Evolutionary conservation across 164 flowering plant genomes (phyloP), one percentile per base, ranked within the genome.

Genomic region (Vitis riparia): DNA sequence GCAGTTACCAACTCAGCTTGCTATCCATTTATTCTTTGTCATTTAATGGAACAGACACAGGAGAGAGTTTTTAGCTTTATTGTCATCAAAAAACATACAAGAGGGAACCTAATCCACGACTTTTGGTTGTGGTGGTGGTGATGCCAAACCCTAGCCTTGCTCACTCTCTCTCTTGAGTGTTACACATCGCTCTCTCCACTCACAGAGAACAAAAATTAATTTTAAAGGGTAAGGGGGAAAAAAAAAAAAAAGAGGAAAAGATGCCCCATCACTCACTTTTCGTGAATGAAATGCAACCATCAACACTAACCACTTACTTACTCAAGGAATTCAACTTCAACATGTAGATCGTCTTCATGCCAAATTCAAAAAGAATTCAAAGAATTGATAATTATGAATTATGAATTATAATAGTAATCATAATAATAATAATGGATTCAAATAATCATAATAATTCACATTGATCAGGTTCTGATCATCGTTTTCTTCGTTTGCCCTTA

Each of bases 221-320:
- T n/a, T 49, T 51, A 16, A 56, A 68, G 48, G n/a, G 11, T 30
- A 65, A 32, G 3, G 10, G 27, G 11, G 53, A 17, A 63, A 52
- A 60, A 62, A 62, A 69, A 69, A 68, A 16, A 47, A 51, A n/a
- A n/a, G n/a, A 67, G 51, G 56, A 32, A 80, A 77, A 79, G 78
- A 79, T 79, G 78, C 78, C 69, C 55, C 71, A 53, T 82, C 78
- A 80, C 75, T 75, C 68, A 77, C 82, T 82, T 82, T 82, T 80
- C 85, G 85, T 84, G 85, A 82, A 82, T 75, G 70, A 74, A 82
- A 79, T 82, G 85, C 85, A 81, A 83, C 83, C 81, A 63, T 76
- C 73, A 76, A 83, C 82, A 69, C 81, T 81, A 78, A 71, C 86
- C 83, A 79, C 83, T 78, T 77, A 73, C 81, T 80, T 68, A 82